phyloP scores from a whole-genome alignment of 169 alveolate species.

The Babesia divergens region DNA sequence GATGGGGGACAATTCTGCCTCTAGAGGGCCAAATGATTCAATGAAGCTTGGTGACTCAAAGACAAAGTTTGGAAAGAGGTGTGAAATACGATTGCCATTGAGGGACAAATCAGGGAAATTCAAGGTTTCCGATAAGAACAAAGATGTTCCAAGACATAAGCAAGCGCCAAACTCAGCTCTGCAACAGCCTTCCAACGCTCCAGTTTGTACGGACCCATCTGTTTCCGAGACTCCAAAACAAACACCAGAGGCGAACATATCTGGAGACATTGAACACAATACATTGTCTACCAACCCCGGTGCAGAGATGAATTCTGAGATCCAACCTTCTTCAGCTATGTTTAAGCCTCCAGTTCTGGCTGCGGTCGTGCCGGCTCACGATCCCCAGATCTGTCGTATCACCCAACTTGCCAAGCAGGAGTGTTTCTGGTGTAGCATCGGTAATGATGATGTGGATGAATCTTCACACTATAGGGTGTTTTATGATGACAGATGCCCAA shows the following conservation, averaged over 20 bases:
- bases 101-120: slow-evolving; percentile 32
- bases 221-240: too few relatives aligned
- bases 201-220: too few relatives aligned
- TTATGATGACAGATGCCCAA: slow-evolving; percentile 56
- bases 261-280: too few relatives aligned
- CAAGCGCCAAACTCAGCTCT: too few relatives aligned
- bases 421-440: slow-evolving; percentile 62
- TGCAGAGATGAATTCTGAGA: too few relatives aligned
- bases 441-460: slow-evolving; percentile 31
- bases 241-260: too few relatives aligned
- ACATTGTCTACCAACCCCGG: too few relatives aligned
- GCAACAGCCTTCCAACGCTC: too few relatives aligned
- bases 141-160: not conserved
- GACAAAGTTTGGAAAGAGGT: not conserved
- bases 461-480: slow-evolving; percentile 27
- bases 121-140: slow-evolving; percentile 8
- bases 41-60: not conserved
- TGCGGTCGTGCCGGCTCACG: not conserved
- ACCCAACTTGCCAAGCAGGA: slow-evolving; percentile 19
- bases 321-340: too few relatives aligned
- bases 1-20: not conserved
- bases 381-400: not conserved
- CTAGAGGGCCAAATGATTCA: not conserved
- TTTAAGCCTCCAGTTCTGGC: too few relatives aligned
- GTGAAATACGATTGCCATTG: not conserved